Evolutionary conservation across 2,329 filamentous ascomycete genomes (phyloP).

Genomic region (Colletotrichum gloeosporioides): DNA sequence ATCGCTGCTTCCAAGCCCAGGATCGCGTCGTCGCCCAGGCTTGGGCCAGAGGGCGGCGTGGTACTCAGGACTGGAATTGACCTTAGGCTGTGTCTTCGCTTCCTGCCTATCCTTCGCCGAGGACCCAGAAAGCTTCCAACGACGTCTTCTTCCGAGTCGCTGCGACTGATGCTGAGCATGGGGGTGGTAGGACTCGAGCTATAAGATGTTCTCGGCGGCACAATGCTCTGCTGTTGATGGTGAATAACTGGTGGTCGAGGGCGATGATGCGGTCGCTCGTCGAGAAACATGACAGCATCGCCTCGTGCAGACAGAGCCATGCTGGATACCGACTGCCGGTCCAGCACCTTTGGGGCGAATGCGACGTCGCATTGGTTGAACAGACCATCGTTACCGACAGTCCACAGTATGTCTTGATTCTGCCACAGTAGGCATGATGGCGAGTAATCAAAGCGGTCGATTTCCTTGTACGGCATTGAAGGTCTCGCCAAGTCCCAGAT

Average conservation of each 20-base stretch:
- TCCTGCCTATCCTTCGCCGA: slow-evolving; percentile 42
- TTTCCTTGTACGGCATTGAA: slow-evolving; percentile 70
- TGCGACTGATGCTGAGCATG: slow-evolving; percentile 61
- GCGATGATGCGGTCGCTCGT: slow-evolving; percentile 56
- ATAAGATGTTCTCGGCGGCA: slow-evolving; percentile 45
- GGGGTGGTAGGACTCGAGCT: slow-evolving; percentile 55
- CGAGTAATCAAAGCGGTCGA: slow-evolving; percentile 64
- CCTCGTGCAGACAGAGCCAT: slow-evolving; percentile 66
- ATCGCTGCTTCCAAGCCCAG: slow-evolving; percentile 64
- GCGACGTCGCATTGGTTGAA: slow-evolving; percentile 71
- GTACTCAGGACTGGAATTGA: slow-evolving; percentile 47
- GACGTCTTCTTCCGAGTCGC: slow-evolving; percentile 70
- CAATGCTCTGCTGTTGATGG: slow-evolving; percentile 35
- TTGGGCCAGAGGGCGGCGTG: slow-evolving; percentile 55
- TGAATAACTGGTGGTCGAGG: slow-evolving; percentile 46
- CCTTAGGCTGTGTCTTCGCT: slow-evolving; percentile 45
- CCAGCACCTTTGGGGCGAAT: slow-evolving; percentile 67
- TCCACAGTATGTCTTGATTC: slow-evolving; percentile 70
- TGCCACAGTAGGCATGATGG: slow-evolving; percentile 68
- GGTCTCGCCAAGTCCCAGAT: slow-evolving; percentile 74
- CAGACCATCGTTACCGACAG: slow-evolving; percentile 64
- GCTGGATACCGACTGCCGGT: slow-evolving; percentile 65
- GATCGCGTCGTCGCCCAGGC: slow-evolving; percentile 46
- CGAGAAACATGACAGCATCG: slow-evolving; percentile 66
- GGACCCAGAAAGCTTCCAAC: slow-evolving; percentile 64